Evolutionary conservation across 2,329 filamentous ascomycete species (phyloP), one percentile per base, ranked within the genome.

Genomic region (Penicillium decumbens): DNA sequence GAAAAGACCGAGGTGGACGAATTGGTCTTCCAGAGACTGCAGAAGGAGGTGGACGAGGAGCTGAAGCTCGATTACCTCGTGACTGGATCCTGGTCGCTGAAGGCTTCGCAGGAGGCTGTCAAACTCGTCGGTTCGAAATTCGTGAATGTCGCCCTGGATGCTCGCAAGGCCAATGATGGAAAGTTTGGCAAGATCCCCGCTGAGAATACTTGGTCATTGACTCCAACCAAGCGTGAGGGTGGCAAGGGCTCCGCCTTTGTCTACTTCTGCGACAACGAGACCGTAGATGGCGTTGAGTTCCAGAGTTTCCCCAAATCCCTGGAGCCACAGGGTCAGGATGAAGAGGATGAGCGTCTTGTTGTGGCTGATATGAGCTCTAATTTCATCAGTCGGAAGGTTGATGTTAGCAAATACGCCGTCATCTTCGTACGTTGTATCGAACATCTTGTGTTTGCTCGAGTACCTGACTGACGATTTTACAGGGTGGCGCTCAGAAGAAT

Each of bases 311-410:
- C 92, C 23, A 73, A 84, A 55, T 68, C 71, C 6, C 77, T 95
- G 23, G 79, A 81, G 42, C 57, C 66, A 13, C 81, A 80, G 9
- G 71, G 71, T 3, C 70, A 71, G 6, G 70, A 76, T 1, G 80
- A 83, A 43, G 83, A 83, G 7, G 79, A 84, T 43, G 81, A 83
- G 28, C 83, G 84, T 1, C 80, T 95, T 51, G 86, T 97, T 5
- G 85, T 95, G 4, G 89, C 88, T 18, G 92, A 97, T 70, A 95
- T 97, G 88, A 87, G 82, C 41, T 95, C 89, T 51, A 97, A 96
- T 71, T 95, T 97, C 66, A 82, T 97, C 44, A 89, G 88, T 41
- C 78, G 89, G 38, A 80, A 79, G 54, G 80, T 96, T 23, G 85
- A 91, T 29, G 80, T 95, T 41, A 77, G 76, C 59, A 91, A 93